phyloP scores from a whole-genome alignment of 2,329 filamentous ascomycete species.

The Claviceps africana region DNA sequence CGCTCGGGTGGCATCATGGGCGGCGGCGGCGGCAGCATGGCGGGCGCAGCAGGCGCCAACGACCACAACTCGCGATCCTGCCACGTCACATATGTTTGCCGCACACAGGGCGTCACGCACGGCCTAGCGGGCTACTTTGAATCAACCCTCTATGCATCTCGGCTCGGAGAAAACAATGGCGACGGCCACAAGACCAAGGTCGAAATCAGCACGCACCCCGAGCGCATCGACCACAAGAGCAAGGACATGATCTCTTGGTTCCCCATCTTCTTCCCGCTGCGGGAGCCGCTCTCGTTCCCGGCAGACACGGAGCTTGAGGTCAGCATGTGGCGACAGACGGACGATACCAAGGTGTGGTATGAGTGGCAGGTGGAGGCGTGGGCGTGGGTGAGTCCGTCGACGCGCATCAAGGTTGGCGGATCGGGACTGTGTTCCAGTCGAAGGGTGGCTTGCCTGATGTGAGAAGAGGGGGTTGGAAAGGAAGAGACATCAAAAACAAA shows the following conservation, averaged over 20 bases:
- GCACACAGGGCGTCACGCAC: constrained; percentile 70
- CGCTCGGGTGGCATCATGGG: constrained; percentile 50
- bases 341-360: constrained; percentile 95
- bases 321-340: constrained; percentile 91
- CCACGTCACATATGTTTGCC: constrained; percentile 63
- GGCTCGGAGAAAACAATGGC: constrained; percentile 14
- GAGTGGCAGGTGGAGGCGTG: constrained; percentile 93
- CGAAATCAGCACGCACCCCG: constrained; percentile 84
- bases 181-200: constrained; percentile 31
- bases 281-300: constrained; percentile 77
- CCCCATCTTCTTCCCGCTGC: constrained; percentile 92
- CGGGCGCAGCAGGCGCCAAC: constrained; percentile 67
- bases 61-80: constrained; percentile 81
- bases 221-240: constrained; percentile 84
- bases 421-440: constrained; percentile 56
- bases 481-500: too few relatives aligned
- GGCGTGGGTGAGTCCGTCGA: constrained; percentile 44
- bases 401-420: constrained; percentile 49
- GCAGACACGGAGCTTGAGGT: constrained; percentile 75
- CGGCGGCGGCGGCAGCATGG: constrained; percentile 58
- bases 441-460: constrained; percentile 60
- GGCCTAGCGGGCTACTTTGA: constrained; percentile 93
- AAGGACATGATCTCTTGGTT: constrained; percentile 99
- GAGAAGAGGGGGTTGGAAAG: constrained; percentile 9
- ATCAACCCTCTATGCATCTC: constrained; percentile 69